A percentile compares a stretch with the other conserved stretches of the same genome.
Evolutionary conservation across 176 grass and related monocot genomes (phyloP).

Genomic region (Rhipidocladum racemiflorum): DNA sequence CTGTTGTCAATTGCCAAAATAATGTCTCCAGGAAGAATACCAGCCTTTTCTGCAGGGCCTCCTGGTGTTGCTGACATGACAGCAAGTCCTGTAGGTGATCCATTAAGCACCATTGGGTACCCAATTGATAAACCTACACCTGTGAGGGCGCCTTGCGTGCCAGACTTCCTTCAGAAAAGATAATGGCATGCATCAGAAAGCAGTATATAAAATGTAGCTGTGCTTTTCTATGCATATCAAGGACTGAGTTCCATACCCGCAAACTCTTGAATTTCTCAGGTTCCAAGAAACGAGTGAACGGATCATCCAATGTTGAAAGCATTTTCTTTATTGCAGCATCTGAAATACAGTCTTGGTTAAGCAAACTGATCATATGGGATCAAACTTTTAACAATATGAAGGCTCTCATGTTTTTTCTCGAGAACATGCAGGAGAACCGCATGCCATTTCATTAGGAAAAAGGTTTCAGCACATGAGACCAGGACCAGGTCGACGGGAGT

Average conservation of each 20-base stretch:
- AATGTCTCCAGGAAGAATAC: slow-evolving; percentile 75
- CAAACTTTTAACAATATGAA: background rate
- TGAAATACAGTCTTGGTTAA: slow-evolving; percentile 33
- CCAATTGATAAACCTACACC: slow-evolving; percentile 91
- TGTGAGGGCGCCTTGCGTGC: slow-evolving; percentile 88
- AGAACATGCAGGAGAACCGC: background rate
- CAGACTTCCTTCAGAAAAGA: slow-evolving; percentile 92
- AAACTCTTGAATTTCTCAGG: slow-evolving; percentile 97
- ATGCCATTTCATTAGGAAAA: too few relatives aligned
- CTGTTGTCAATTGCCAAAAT: slow-evolving; percentile 79
- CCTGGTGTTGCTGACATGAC: slow-evolving; percentile 78
- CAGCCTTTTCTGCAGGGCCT: slow-evolving; percentile 82
- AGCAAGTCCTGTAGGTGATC: slow-evolving; percentile 65
- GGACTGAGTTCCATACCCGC: slow-evolving; percentile 56
- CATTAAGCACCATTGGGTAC: slow-evolving; percentile 63
- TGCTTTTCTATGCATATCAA: background rate
- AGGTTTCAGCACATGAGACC: too few relatives aligned
- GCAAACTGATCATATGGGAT: background rate
- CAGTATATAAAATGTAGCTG: slow-evolving; percentile 3
- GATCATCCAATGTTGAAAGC: slow-evolving; percentile 82
- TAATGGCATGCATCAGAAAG: slow-evolving; percentile 36
- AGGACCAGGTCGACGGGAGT: too few relatives aligned
- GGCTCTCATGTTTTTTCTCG: background rate
- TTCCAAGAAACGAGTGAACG: slow-evolving; percentile 95
- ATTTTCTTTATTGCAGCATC: slow-evolving; percentile 93